Evolutionary conservation across 495 filamentous ascomycete species (phyloP), one percentile per base, ranked within the genome.

Genomic region (Pseudomonodictys pantanalensis): DNA sequence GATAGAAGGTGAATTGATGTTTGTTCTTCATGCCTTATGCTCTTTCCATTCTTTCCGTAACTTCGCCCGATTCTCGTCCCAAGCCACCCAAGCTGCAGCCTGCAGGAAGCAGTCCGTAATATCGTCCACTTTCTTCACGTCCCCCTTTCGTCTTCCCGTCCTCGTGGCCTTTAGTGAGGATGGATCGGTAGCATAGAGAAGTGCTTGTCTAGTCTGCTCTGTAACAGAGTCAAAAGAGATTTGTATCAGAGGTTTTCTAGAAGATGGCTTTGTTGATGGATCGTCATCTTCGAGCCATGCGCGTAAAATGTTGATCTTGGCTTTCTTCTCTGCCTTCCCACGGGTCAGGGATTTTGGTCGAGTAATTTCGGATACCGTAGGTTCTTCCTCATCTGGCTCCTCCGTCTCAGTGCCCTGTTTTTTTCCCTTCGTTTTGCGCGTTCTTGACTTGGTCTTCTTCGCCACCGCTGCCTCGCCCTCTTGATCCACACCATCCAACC

Each of bases 21-120:
- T n/a, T n/a, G n/a, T n/a, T n/a, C n/a, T n/a, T n/a, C n/a, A n/a
- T n/a, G n/a, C n/a, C n/a, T n/a, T n/a, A n/a, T n/a, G n/a, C n/a
- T n/a, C n/a, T n/a, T n/a, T n/a, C n/a, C n/a, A n/a, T n/a, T n/a
- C n/a, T n/a, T n/a, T 3, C 38, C 38, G 15, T 18, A 41, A 41
- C 33, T 67, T 65, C 52, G 75, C 75, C 58, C 83, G 72, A 70
- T 90, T 92, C 59, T 77, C 72, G 68, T 92, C 82, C 92, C 92
- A 97, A 54, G 86, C 79, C 47, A 92, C 70, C 88, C 89, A 96
- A 9, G 90, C 87, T 60, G 91, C 74, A 0, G 87, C 93, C 74
- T 97, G 92, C 60, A 96, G 67, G 28, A 97, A 71, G 71, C 87
- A 89, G 80, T 97, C 92, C 5, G 91, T 88, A 60, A 97, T 75